These are phyloP conservation scores for Hypoxylon sp. DNA, from an alignment of 2,329 filamentous ascomycete species.

Conservation along the genomic window DNA sequence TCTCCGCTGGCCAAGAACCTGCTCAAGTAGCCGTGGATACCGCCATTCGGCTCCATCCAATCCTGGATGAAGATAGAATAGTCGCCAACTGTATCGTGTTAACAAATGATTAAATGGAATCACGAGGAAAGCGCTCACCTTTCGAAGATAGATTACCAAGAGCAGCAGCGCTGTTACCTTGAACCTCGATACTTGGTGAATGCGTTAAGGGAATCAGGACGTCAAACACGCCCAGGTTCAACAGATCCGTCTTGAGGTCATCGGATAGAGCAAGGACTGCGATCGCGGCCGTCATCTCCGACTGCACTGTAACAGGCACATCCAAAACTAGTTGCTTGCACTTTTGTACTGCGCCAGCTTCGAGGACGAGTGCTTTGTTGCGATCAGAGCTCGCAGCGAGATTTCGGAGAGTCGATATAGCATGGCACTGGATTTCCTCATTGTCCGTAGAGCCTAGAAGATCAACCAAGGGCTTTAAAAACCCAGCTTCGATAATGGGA, in stretches of 20 bases:
- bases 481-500: conserved; percentile 97
- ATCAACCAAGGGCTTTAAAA: conserved; percentile 92
- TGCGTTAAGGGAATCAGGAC: conserved; percentile 95
- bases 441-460: conserved; percentile 95
- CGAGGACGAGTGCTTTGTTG: conserved; percentile 97
- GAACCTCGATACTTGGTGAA: conserved; percentile 96
- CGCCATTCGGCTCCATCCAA: conserved; percentile 92
- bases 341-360: conserved; percentile 96
- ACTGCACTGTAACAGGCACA: conserved; percentile 94
- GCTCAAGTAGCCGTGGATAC: conserved; percentile 94
- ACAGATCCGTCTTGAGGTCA: conserved; percentile 90
- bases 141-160: conserved; percentile 97
- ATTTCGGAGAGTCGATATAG: conserved; percentile 95
- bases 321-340: conserved; percentile 97
- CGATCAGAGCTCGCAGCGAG: conserved; percentile 95
- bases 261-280: conserved; percentile 95
- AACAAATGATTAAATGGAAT: not conserved
- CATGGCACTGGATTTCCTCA: conserved; percentile 98
- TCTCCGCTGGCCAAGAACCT: conserved; percentile 95
- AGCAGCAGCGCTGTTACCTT: conserved; percentile 97
- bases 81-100: conserved; percentile 78
- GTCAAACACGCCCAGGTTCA: conserved; percentile 95
- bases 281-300: conserved; percentile 99
- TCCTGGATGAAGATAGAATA: conserved; percentile 96
- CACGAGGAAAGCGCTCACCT: conserved; percentile 67